A percentile compares a stretch with the other conserved stretches of the same genome.
These are phyloP conservation scores for Bathelium albidoporum DNA, from an alignment of 495 filamentous ascomycete genomes.

Conservation along the genomic window DNA sequence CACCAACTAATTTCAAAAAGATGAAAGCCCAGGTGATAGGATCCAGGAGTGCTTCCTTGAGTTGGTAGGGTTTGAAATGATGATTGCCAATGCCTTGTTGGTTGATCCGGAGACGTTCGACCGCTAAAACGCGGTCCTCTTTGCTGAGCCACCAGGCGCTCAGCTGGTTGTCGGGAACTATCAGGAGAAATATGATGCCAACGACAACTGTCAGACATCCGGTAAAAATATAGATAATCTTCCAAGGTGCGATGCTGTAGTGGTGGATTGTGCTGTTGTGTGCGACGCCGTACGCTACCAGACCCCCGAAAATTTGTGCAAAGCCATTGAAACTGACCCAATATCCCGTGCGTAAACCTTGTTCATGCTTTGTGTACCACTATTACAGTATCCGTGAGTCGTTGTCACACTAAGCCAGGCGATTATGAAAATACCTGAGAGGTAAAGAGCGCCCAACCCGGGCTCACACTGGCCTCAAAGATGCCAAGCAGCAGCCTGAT, in stretches of 20 bases:
- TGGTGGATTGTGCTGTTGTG: conserved; percentile 42
- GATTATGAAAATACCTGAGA: conserved; percentile 7
- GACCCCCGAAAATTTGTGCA: conserved; percentile 39
- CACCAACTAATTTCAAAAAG: not conserved
- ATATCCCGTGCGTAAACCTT: conserved; percentile 32
- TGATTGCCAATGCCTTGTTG: conserved; percentile 26
- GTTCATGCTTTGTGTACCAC: conserved; percentile 44
- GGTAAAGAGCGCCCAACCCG: conserved; percentile 36
- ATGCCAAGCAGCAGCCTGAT: conserved; percentile 38
- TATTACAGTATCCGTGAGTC: too few species aligned
- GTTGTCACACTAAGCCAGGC: conserved; percentile 22
- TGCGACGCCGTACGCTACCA: conserved; percentile 53
- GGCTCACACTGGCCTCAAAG: conserved; percentile 42
- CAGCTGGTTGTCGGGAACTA: conserved; percentile 56
- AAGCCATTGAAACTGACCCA: conserved; percentile 39
- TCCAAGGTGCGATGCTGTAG: conserved; percentile 48
- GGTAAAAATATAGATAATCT: conserved; percentile 54
- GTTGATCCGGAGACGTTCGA: conserved; percentile 22
- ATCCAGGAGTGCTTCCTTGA: conserved; percentile 24
- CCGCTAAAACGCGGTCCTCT: conserved; percentile 39
- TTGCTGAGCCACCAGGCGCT: conserved; percentile 55
- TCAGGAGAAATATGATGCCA: conserved; percentile 47
- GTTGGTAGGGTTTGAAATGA: conserved; percentile 25
- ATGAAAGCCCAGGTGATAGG: conserved; percentile 3
- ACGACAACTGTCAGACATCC: conserved; percentile 48